Base-by-base conservation (phyloP, 1,139 yeast species). In the Komagataea norvegica region DNA sequence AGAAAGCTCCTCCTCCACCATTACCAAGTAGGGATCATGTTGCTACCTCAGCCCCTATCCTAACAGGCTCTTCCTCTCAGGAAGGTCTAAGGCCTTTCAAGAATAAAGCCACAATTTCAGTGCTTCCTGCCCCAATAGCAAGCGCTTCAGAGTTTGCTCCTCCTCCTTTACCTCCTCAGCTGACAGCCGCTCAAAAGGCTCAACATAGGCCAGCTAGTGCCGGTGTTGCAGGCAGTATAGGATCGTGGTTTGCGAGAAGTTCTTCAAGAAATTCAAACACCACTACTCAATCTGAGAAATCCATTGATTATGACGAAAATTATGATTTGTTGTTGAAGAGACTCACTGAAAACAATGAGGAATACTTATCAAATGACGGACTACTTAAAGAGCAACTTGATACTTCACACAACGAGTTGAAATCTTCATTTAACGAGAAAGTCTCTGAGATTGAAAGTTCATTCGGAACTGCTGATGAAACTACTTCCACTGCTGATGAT, bases 331-430 rank as follows among this genome's bases (percentile, higher is more conserved):
- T 72, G 32, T 56, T 64, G 11, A 59, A 62, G 28, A 60, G 74
- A 44, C 59, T 59, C 31, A 55, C 60, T 38, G 70, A 64, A 28
- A 61, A 60, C 40, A 60, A 54, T 48, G 61, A 51, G 33, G 69
- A 56, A 34, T 51, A 53, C 16, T 48, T 54, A 19, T 52, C 59
- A 2, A 61, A 57, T 36, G 58, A 64, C 18, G 61, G 59, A 4
- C 43, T 52, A 18, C 61, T 60, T 5, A 61, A 70, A 49, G 77
- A 73, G 39, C 75, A 74, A 28, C 68, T 80, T 35, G 64, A 67
- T 35, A 65, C 74, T 3, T 89, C 93, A 13, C 72, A 79, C 15
- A 69, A 68, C 38, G 74, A 74, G 43, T 67, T 86, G 40, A 81
- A 75, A 55, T 40, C 54, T 1, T 38, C 50, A 2, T 51, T 53